Conservation (phyloP, 495 filamentous ascomycete genomes). For the Sphaerosporella brunnea region DNA sequence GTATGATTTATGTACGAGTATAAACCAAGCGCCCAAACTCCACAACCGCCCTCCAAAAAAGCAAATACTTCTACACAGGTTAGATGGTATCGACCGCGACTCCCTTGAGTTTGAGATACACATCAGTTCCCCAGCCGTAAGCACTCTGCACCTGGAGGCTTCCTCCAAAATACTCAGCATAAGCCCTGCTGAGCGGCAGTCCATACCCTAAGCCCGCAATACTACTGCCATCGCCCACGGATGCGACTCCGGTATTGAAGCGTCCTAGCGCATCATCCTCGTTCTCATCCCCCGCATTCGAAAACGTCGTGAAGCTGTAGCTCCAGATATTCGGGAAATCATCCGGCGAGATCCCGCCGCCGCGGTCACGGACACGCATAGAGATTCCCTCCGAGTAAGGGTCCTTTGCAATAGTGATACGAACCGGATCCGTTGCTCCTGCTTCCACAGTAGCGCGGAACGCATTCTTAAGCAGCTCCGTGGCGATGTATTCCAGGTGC, state of each 20-base stretch:
- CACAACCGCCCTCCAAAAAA: not conserved
- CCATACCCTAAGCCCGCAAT: constrained; percentile 92
- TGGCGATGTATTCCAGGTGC: constrained; percentile 91
- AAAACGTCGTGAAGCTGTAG: constrained; percentile 91
- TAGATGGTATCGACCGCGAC: constrained; percentile 46
- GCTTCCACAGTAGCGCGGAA: constrained; percentile 84
- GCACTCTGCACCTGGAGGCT: constrained; percentile 87
- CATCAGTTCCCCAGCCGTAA: constrained; percentile 85
- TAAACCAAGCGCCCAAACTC: no score
- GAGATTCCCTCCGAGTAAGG: constrained; percentile 77
- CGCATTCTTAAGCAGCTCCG: constrained; percentile 89
- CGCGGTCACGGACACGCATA: constrained; percentile 86
- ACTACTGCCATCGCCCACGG: constrained; percentile 29
- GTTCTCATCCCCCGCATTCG: constrained; percentile 30
- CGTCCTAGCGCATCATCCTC: constrained; percentile 16
- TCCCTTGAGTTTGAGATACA: constrained; percentile 66
- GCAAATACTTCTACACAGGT: not conserved
- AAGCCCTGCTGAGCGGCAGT: constrained; percentile 74
- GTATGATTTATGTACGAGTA: no score
- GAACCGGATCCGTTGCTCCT: constrained; percentile 59
- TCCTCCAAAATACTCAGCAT: constrained; percentile 96
- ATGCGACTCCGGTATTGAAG: constrained; percentile 28
- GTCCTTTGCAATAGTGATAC: constrained; percentile 80
- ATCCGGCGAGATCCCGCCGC: constrained; percentile 73
- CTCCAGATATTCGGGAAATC: constrained; percentile 79